Conservation (phyloP, 1,284 basidiomycete species). For the Somion occarium region DNA sequence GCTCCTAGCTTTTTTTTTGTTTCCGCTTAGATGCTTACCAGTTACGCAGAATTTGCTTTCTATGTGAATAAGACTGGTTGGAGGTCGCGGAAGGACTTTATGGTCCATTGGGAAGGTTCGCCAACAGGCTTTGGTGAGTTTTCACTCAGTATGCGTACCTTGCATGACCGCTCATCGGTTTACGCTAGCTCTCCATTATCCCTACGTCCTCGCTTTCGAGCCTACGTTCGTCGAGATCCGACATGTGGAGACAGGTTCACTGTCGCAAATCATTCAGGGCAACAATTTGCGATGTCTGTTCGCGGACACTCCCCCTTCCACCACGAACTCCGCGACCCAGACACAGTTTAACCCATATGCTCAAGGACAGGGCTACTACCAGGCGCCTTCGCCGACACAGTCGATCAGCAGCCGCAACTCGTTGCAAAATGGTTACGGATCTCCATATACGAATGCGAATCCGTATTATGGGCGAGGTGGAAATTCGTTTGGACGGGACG, state of each 20-base stretch:
- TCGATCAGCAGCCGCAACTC: slow-evolving; percentile 26
- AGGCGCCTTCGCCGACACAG: not conserved
- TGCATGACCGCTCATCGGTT: not conserved
- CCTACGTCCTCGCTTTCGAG: slow-evolving; percentile 96
- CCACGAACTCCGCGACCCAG: slow-evolving; percentile 41
- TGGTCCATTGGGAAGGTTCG: slow-evolving; percentile 95
- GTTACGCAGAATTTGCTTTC: slow-evolving; percentile 85
- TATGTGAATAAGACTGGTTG: slow-evolving; percentile 98
- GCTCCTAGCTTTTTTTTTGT: slow-evolving; percentile 21
- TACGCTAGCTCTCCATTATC: slow-evolving; percentile 83
- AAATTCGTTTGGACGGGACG: slow-evolving; percentile 51
- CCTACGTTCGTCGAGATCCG: slow-evolving; percentile 96
- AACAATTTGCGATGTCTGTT: slow-evolving; percentile 87
- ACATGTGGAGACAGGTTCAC: slow-evolving; percentile 88
- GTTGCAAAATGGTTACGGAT: slow-evolving; percentile 38
- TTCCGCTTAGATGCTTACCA: slow-evolving; percentile 1
- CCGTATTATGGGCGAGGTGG: slow-evolving; percentile 33
- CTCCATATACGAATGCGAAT: slow-evolving; percentile 28
- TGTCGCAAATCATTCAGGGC: slow-evolving; percentile 95
- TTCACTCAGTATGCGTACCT: not conserved
- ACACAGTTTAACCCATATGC: slow-evolving; percentile 25
- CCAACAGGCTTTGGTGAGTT: slow-evolving; percentile 89
- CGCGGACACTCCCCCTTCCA: slow-evolving; percentile 91
- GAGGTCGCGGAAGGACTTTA: slow-evolving; percentile 87
- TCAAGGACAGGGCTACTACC: slow-evolving; percentile 23